Percentiles rank a stretch among this genome's conserved stretches.
Conservation (phyloP, 2,329 filamentous ascomycete genomes). For the Curvularia sp. region DNA sequence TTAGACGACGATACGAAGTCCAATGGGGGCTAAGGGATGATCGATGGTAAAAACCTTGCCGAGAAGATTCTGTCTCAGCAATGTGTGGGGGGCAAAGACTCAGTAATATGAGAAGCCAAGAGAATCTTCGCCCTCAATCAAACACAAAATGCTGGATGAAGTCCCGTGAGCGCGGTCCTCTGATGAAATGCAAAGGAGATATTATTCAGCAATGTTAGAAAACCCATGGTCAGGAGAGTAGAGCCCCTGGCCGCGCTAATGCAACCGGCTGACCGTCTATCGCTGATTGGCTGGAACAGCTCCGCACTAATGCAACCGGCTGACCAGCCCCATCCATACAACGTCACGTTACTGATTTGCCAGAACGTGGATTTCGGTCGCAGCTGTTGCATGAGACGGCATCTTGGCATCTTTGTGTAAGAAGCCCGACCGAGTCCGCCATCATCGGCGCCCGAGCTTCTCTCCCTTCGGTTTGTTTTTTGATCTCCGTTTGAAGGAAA, state of each 20-base stretch:
- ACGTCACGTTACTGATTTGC: not conserved
- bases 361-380: not conserved
- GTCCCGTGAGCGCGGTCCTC: not conserved
- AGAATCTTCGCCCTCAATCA: not conserved
- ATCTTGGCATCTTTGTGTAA: not conserved
- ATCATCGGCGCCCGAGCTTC: not conserved
- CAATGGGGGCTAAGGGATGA: not conserved
- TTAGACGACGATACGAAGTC: not conserved
- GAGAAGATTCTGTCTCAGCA: not conserved
- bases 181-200: not conserved
- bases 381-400: not conserved
- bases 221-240: not conserved
- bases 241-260: not conserved
- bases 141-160: not conserved
- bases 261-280: not conserved
- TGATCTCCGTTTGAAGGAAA: not conserved
- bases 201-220: slow-evolving; percentile 1
- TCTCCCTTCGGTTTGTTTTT: not conserved
- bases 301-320: slow-evolving; percentile 1
- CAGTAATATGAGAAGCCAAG: not conserved
- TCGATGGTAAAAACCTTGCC: not conserved
- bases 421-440: not conserved
- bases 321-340: not conserved
- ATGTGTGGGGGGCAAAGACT: not conserved
- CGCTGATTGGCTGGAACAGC: too few species aligned